phyloP scores from a whole-genome alignment of 78 protist species.

The Protostelium mycophagum region DNA sequence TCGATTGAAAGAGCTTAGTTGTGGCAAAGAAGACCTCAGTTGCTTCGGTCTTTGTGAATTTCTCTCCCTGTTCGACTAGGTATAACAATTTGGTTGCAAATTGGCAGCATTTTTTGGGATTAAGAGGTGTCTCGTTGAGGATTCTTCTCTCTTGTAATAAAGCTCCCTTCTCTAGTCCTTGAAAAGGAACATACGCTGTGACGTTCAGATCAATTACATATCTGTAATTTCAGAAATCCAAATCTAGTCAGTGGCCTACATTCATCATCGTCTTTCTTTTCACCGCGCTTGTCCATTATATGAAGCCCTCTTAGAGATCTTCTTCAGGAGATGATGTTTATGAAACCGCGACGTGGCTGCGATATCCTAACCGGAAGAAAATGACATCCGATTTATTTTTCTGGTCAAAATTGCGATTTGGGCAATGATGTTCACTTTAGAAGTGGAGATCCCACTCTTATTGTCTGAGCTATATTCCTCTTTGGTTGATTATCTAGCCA shows the following conservation, averaged over 20 bases:
- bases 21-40: constrained; percentile 94
- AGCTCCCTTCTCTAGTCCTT: constrained; percentile 79
- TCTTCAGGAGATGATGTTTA: no score
- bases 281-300: no score
- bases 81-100: constrained; percentile 89
- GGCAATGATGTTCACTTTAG: no score
- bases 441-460: no score
- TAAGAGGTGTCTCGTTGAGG: constrained; percentile 80
- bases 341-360: no score
- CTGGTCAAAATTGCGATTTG: no score
- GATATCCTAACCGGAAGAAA: no score
- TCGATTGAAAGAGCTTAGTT: constrained; percentile 94
- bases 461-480: no score
- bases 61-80: constrained; percentile 88
- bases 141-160: constrained; percentile 93
- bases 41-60: constrained; percentile 82
- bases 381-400: no score
- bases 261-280: constrained; percentile 35
- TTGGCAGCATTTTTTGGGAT: constrained; percentile 69
- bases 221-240: not conserved
- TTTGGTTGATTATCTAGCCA: no score
- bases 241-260: constrained; percentile 3
- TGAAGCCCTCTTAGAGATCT: no score
- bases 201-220: not conserved
- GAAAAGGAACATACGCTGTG: constrained; percentile 65